Evolutionary conservation across 2,329 filamentous ascomycete genomes (phyloP), one percentile per base, ranked within the genome.

Genomic region (Talaromyces sp.): DNA sequence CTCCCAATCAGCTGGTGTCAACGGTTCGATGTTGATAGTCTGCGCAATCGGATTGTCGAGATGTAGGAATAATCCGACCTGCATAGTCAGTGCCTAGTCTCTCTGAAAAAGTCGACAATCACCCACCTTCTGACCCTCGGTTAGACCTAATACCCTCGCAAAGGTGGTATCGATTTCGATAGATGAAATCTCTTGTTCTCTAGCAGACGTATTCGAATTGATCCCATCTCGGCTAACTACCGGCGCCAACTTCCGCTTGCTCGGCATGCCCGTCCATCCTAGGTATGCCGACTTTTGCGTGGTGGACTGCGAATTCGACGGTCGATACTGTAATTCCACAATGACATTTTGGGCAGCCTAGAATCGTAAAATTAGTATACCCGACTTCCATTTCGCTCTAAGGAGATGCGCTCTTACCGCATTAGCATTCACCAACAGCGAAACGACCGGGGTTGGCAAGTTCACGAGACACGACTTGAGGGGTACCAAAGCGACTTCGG

Each of bases 221-320:
- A 93, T 85, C 0, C 91, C 90, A 74, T 95, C 91, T 70, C 89
- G 88, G 65, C 87, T 85, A 31, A 95, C 87, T 31, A 93, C 84
- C 0, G 91, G 86, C 13, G 89, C 87, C 70, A 91, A 81, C 76
- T 88, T 91, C 74, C 91, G 88, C 84, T 93, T 96, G 82, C 93
- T 97, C 69, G 93, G 91, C 92, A 99, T 96, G 71, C 95, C 95
- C 11, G 95, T 97, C 95, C 95, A 99, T 76, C 95, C 95, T 67
- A 96, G 84, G 76, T 91, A 99, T 72, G 96, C 84, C 58, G 91
- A 96, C 73, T 85, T 86, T 71, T 88, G 86, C 61, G 82, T 76
- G 45, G 81, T 73, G 71, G 77, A 74, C 61, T 82, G 72, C 64
- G 80, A 75, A 63, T 77, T 73, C 64, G 83, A 75, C 47, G 85